Percentiles rank a stretch among this genome's conserved stretches.
phyloP scores from a whole-genome alignment of 768 basidiomycete genomes.

The Tylopilus subfusipes region DNA sequence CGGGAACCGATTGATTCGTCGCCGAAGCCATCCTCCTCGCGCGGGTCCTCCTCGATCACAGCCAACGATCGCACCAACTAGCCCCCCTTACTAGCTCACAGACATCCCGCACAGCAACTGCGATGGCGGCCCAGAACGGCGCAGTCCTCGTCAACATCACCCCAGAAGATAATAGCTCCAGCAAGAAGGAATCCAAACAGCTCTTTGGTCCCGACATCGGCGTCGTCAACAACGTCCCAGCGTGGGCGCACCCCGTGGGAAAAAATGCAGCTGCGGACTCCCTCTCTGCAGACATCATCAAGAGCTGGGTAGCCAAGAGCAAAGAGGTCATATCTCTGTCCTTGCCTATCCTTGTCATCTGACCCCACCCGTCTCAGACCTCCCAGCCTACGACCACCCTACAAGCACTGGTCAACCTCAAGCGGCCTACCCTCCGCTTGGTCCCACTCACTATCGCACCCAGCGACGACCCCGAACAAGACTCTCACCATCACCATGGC shows the following conservation, averaged over 20 bases:
- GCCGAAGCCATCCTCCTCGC: neutral
- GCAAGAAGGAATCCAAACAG: conserved; percentile 57
- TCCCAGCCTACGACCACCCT: conserved; percentile 88
- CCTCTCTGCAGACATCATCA: conserved; percentile 79
- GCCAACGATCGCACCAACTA: too few species aligned
- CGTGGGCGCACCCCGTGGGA: conserved; percentile 64
- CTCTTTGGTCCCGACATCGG: conserved; percentile 93
- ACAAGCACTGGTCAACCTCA: conserved; percentile 92
- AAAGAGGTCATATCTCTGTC: conserved; percentile 57
- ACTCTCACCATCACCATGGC: conserved; percentile 63
- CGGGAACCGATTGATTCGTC: neutral
- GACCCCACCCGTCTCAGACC: conserved; percentile 39
- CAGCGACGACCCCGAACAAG: conserved; percentile 45
- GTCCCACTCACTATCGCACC: conserved; percentile 53
- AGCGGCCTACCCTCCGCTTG: conserved; percentile 81
- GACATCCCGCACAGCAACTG: conserved; percentile 45
- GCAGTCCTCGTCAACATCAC: conserved; percentile 28
- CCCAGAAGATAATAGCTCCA: conserved; percentile 6
- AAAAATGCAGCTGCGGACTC: conserved; percentile 64
- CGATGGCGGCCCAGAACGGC: conserved; percentile 48
- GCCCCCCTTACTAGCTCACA: conserved; percentile 52
- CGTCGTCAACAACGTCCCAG: conserved; percentile 60
- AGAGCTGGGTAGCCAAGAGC: conserved; percentile 79
- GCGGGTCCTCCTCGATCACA: conserved; percentile 35
- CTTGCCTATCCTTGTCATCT: neutral